Percentiles rank a stretch among this genome's conserved stretches.
These are phyloP conservation scores for Trichoderma endophyticum DNA, from an alignment of 2,329 filamentous ascomycete species.

Conservation along the genomic window DNA sequence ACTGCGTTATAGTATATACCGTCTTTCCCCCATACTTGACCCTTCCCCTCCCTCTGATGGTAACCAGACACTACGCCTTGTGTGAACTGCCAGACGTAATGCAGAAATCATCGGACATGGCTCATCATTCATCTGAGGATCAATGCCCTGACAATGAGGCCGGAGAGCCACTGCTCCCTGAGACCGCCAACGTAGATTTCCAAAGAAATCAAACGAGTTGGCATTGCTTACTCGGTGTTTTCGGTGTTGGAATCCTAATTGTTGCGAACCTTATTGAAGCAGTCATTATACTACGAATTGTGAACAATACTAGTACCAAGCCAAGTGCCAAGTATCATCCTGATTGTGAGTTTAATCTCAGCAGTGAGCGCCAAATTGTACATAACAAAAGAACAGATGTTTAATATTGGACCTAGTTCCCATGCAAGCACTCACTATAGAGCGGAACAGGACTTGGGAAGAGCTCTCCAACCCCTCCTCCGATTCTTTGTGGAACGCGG, in stretches of 20 bases:
- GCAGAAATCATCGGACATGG: background rate
- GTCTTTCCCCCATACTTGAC: background rate
- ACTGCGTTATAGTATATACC: background rate
- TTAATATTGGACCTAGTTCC: background rate
- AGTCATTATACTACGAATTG: background rate
- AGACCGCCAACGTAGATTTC: background rate
- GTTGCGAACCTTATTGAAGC: background rate
- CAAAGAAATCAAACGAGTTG: background rate
- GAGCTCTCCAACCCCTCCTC: background rate
- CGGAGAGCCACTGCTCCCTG: background rate
- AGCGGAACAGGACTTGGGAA: background rate
- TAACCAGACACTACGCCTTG: background rate
- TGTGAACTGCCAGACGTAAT: background rate
- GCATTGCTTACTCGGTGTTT: background rate
- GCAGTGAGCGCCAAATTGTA: background rate
- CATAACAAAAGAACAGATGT: background rate
- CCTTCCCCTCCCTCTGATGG: background rate
- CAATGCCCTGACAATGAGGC: background rate
- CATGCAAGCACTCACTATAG: background rate
- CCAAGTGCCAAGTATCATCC: background rate
- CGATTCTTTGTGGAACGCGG: background rate
- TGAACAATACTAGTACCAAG: background rate
- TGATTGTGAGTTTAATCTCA: background rate
- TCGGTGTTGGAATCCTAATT: background rate
- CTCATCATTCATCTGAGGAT: background rate